Evolutionary conservation across 73 alveolate species (phyloP), one percentile per base, ranked within the genome.

Genomic region (Symbiodinium pilosum): DNA sequence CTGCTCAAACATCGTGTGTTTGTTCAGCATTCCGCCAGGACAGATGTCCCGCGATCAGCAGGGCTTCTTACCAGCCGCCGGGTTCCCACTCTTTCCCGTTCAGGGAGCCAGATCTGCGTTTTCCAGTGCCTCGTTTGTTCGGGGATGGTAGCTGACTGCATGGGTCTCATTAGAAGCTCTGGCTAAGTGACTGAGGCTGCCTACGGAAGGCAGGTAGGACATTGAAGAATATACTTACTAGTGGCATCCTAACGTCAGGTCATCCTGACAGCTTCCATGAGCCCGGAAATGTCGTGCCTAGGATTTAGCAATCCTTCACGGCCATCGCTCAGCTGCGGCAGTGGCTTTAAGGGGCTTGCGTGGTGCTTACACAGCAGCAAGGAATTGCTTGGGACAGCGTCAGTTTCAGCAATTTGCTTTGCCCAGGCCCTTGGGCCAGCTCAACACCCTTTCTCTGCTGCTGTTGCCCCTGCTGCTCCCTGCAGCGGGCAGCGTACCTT

Each of bases 291-390:
- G 12, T 38, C 32, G 51, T 4, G 54, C 85, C 41, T 18, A 87
- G 94, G 94, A 87, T 42, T 71, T 54, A 21, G 94, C 94, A 9
- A 54, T 87, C 59, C 94, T 87, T 30, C 69, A 87, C 30, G 94
- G 94, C 56, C 84, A 87, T 40, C 94, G 86, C 28, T 56, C 94
- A 4, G 81, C 94, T 2, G 94, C 94, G 3, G 94, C 94, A 0
- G 94, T 40, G 51, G 94, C 86, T 5, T 41, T 87, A 28, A 56
- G 85, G 1, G 94, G 94, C 4, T 38, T 59, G 94, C 44, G 43
- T 28, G 43, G 39, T 34, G 34, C 83, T n/a, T 39, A n/a, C 83
- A 39, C 26, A 42, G 69, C 24, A 6, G 64, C 40, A 4, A 38
- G 4, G 18, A 21, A 30, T 52, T 16, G 32, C 54, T 28, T 2